A percentile compares a stretch with the other conserved stretches of the same genome.
Evolutionary conservation across 805 yeast genomes (phyloP).

Genomic region (Ogataea nonfermentans): DNA sequence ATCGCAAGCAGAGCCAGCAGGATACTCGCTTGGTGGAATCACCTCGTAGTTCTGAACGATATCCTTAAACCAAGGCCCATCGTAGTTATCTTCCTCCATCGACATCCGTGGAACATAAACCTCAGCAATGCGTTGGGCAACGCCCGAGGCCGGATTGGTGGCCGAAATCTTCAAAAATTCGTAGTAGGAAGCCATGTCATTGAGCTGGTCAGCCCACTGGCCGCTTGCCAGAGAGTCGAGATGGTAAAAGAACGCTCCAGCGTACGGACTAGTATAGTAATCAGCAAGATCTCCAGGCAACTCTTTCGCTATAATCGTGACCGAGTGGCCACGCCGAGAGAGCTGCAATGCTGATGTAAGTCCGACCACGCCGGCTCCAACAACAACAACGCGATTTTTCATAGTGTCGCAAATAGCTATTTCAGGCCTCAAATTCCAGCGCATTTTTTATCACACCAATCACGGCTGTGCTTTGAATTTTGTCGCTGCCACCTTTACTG

Average conservation of each 20-base stretch:
- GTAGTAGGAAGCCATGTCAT: slow-evolving; percentile 38
- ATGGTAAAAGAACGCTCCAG: slow-evolving; percentile 50
- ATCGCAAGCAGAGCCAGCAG: slow-evolving; percentile 27
- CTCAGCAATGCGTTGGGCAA: slow-evolving; percentile 31
- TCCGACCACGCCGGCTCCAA: slow-evolving; percentile 57
- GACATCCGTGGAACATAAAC: slow-evolving; percentile 31
- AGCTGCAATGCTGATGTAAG: slow-evolving; percentile 50
- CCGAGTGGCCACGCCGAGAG: slow-evolving; percentile 38
- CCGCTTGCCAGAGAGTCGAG: slow-evolving; percentile 36
- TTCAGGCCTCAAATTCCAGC: slow-evolving; percentile 43
- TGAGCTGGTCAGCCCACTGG: slow-evolving; percentile 29
- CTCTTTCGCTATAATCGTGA: slow-evolving; percentile 50
- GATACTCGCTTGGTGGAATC: slow-evolving; percentile 32
- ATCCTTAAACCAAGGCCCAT: slow-evolving; percentile 40
- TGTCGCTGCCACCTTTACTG: slow-evolving; percentile 89
- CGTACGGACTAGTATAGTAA: slow-evolving; percentile 46
- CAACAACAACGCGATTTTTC: slow-evolving; percentile 17
- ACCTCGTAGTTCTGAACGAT: slow-evolving; percentile 36
- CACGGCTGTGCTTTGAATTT: slow-evolving; percentile 84
- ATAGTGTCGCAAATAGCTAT: neutral
- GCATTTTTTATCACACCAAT: slow-evolving; percentile 81
- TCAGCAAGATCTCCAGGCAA: slow-evolving; percentile 39
- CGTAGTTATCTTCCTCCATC: slow-evolving; percentile 27
- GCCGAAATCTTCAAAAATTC: slow-evolving; percentile 37
- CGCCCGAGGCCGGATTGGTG: slow-evolving; percentile 40